Base-by-base conservation (phyloP, 352 stramenopile species). In the Phytophthora syringae region DNA sequence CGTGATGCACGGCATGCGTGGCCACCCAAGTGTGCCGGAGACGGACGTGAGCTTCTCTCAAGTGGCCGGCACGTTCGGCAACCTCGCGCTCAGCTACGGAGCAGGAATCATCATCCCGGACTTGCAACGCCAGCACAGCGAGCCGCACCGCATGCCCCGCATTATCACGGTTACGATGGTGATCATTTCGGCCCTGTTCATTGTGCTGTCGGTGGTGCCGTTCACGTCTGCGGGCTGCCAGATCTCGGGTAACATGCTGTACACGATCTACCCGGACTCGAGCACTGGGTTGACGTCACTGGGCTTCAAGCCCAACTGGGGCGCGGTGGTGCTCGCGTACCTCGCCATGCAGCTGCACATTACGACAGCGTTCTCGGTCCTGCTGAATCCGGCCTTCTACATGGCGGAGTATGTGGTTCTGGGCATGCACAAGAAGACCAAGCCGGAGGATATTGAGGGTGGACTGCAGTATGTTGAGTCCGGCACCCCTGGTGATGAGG, bases 201-300 rank as follows among this genome's bases (percentile, higher is more conserved):
- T 78, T 16, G 49, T 74, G 44, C 53, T 82, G 7, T 65, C 76
- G 7, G 58, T 65, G 5, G 60, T 70, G 3, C 77, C 74, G 9
- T 82, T 79, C 54, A 79, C 72, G 24, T 76, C 69, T 1, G 69
- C 81, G 4, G 78, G 78, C 10, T 86, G 78, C 64, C 78, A 87
- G 68, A 83, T 86, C 56, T 76, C 77, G 20, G 74, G 77, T 49
- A 87, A 87, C 64, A 64, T 88, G 27, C 65, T 88, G 27, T 88
- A 84, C 65, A 74, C 65, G 20, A 73, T 75, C 44, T 84, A 81
- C 56, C 79, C 73, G 18, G 59, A 70, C 21, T 60, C 77, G 12
- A 68, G 40, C 34, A 78, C 70, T 2, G 74, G 70, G 0, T 55
- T 82, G 7, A 69, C 70, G 12, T 70, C 67, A 5, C 60, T 84